phyloP scores from a whole-genome alignment of 352 stramenopile species.

The Pythium guiyangense region DNA sequence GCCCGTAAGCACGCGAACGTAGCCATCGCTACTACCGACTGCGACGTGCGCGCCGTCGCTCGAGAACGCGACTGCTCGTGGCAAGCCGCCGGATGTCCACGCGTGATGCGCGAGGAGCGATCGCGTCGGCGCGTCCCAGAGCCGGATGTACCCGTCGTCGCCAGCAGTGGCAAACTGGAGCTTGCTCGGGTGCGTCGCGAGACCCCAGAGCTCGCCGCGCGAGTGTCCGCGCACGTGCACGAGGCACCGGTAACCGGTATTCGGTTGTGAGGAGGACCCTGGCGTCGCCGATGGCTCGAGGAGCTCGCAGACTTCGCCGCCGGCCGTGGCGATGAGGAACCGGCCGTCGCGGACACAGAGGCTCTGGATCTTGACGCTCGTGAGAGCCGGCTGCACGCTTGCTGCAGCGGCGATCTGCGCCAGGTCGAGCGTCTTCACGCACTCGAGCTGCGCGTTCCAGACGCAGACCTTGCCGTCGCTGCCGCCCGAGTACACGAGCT shows the following conservation, averaged over 20 bases:
- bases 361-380: conserved; percentile 42
- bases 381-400: conserved; percentile 14
- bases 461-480: conserved; percentile 49
- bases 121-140: conserved; percentile 78
- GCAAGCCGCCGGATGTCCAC: conserved; percentile 23
- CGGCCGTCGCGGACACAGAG: conserved; percentile 54
- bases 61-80: conserved; percentile 76
- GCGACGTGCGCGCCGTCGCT: conserved; percentile 84
- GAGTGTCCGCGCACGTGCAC: conserved; percentile 57
- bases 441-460: conserved; percentile 61
- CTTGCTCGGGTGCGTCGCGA: conserved; percentile 72
- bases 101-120: conserved; percentile 40
- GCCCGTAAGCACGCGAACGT: conserved; percentile 47
- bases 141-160: conserved; percentile 68
- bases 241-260: conserved; percentile 17
- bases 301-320: conserved; percentile 86
- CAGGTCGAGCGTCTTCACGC: conserved; percentile 33
- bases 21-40: conserved; percentile 52
- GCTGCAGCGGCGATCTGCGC: conserved; percentile 20
- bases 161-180: conserved; percentile 70
- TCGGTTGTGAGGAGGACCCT: neutral
- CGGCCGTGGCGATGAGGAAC: conserved; percentile 79
- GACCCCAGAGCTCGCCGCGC: conserved; percentile 63
- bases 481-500: conserved; percentile 55
- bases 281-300: conserved; percentile 32